Evolutionary conservation across 2,329 filamentous ascomycete genomes (phyloP).

Genomic region (Epichloe festucae): DNA sequence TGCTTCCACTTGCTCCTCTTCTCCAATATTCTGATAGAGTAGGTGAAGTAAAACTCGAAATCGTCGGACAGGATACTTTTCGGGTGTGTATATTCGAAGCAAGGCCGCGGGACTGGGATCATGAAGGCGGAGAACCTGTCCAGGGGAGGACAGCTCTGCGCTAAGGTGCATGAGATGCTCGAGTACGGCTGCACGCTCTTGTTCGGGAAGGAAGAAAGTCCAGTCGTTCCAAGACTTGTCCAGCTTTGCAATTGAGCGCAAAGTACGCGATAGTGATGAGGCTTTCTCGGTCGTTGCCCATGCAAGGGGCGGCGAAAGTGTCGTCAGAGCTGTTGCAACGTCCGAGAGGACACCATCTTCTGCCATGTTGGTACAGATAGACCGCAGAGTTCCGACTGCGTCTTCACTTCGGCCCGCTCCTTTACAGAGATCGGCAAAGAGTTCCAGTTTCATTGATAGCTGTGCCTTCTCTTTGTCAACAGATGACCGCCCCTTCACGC

Average conservation of each 20-base stretch:
- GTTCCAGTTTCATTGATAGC: constrained; percentile 51
- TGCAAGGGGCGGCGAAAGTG: constrained; percentile 34
- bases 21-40: constrained; percentile 34
- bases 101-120: constrained; percentile 34
- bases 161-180: constrained; percentile 46
- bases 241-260: constrained; percentile 47
- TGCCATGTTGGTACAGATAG: constrained; percentile 49
- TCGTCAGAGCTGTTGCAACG: constrained; percentile 37
- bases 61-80: constrained; percentile 38
- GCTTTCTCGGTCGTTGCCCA: constrained; percentile 41
- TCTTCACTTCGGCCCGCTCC: constrained; percentile 39
- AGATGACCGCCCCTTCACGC: constrained; percentile 39
- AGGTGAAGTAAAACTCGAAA: constrained; percentile 38
- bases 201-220: constrained; percentile 37
- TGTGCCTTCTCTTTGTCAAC: constrained; percentile 47
- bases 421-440: constrained; percentile 49
- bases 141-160: constrained; percentile 21
- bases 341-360: constrained; percentile 41
- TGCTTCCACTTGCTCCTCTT: constrained; percentile 24
- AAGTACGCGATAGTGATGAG: constrained; percentile 41
- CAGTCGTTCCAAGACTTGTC: constrained; percentile 43
- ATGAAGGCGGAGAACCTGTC: constrained; percentile 25
- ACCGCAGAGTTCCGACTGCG: constrained; percentile 42
- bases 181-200: constrained; percentile 42
- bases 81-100: constrained; percentile 34